Conservation (phyloP, 2,329 filamentous ascomycete species). For the Fusarium sp. region DNA sequence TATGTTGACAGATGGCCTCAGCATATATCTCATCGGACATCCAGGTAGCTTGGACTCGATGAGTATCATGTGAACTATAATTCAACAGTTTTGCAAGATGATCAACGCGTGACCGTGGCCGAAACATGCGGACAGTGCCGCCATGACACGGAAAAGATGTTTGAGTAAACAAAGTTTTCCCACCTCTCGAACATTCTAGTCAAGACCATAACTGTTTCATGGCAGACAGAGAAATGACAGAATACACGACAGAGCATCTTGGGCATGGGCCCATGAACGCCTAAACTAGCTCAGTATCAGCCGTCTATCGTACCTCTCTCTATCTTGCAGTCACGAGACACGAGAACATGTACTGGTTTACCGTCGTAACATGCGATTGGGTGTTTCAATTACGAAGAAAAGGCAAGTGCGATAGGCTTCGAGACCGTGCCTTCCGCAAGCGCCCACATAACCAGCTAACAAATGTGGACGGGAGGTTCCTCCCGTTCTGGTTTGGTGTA, state of each 20-base stretch:
- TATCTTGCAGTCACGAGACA: slow-evolving; percentile 7
- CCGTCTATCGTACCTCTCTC: background rate
- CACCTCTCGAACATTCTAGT: slow-evolving; percentile 10
- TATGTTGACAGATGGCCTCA: background rate
- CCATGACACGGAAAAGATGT: background rate
- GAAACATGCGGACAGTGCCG: background rate
- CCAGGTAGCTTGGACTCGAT: background rate
- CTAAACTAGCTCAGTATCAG: background rate
- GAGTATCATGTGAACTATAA: background rate
- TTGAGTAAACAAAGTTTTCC: background rate
- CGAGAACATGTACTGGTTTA: background rate
- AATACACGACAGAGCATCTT: background rate
- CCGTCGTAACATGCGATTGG: slow-evolving; percentile 17
- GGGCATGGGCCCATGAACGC: slow-evolving; percentile 15
- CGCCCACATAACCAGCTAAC: slow-evolving; percentile 1
- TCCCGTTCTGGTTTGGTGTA: slow-evolving; percentile 24
- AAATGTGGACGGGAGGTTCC: slow-evolving; percentile 20
- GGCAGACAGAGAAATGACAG: background rate
- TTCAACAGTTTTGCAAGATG: background rate
- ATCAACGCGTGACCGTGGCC: background rate
- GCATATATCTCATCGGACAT: background rate
- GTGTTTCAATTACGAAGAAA: slow-evolving; percentile 29
- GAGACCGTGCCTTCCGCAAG: slow-evolving; percentile 21
- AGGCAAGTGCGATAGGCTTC: background rate
- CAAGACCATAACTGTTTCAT: slow-evolving; percentile 29